A percentile compares a stretch with the other conserved stretches of the same genome.
Evolutionary conservation across 2,329 filamentous ascomycete genomes (phyloP).

Genomic region (Cercospora zeae-maydis): DNA sequence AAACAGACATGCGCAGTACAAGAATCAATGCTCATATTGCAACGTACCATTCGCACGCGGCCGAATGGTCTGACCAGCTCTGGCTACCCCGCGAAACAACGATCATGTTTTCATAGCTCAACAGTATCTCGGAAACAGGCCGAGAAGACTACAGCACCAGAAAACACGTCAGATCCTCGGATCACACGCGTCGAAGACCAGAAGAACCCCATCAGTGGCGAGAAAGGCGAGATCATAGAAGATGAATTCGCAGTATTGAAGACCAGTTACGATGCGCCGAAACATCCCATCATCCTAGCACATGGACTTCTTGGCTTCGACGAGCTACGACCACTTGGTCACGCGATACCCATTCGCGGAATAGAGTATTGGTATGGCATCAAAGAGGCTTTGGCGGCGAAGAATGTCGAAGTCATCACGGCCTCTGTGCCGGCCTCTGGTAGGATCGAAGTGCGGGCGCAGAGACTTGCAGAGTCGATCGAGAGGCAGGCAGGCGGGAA

Average conservation of each 20-base stretch:
- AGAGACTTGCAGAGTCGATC: conserved; percentile 53
- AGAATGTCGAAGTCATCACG: conserved; percentile 59
- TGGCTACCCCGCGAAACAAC: background rate
- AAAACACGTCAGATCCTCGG: conserved; percentile 25
- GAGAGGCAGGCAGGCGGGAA: conserved; percentile 52
- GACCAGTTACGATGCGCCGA: conserved; percentile 53
- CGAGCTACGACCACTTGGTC: conserved; percentile 53
- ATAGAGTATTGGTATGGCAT: conserved; percentile 65
- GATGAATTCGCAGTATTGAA: conserved; percentile 61
- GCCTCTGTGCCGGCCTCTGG: conserved; percentile 58
- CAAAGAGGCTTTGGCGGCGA: conserved; percentile 53
- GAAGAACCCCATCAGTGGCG: conserved; percentile 11
- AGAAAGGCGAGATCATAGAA: conserved; percentile 31
- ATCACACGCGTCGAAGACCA: conserved; percentile 18
- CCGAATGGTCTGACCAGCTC: background rate
- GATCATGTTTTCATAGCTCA: background rate
- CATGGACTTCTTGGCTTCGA: conserved; percentile 66
- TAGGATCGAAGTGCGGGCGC: conserved; percentile 57
- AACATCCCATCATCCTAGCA: conserved; percentile 59
- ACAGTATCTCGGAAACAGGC: background rate
- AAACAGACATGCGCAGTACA: background rate
- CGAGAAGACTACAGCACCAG: conserved; percentile 1
- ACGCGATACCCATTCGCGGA: conserved; percentile 47
- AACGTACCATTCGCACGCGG: background rate
- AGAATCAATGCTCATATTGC: conserved; percentile 7